These are phyloP conservation scores for Cyclanthera cordifolia DNA, from an alignment of 306 rosid genomes.

Conservation along the genomic window DNA sequence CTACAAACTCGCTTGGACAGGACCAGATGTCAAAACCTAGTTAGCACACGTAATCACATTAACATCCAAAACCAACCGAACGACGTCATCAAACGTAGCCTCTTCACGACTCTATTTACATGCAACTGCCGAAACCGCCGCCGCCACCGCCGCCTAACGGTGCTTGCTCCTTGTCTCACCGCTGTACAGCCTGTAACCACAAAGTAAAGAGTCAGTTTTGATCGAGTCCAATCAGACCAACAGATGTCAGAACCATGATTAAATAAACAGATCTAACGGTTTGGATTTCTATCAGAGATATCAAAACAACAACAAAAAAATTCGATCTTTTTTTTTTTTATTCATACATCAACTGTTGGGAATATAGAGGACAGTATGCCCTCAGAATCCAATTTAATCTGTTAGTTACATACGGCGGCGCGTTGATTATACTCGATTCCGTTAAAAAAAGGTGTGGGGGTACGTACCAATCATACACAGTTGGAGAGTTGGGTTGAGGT, in stretches of 20 bases:
- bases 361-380: not conserved
- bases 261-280: not conserved
- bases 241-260: not conserved
- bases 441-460: not conserved
- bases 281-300: not conserved
- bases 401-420: not conserved
- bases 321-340: slow-evolving; percentile 7
- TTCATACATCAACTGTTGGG: not conserved
- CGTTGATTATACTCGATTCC: not conserved
- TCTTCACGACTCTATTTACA: slow-evolving; percentile 26
- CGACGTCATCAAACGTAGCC: not conserved
- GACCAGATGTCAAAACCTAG: not conserved
- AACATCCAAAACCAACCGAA: too few relatives aligned
- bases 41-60: too few relatives aligned
- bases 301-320: not conserved
- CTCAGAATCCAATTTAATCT: not conserved
- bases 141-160: slow-evolving; percentile 22
- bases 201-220: not conserved
- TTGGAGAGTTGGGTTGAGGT: slow-evolving; percentile 79
- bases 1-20: slow-evolving; percentile 2
- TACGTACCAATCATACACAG: slow-evolving; percentile 87
- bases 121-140: not conserved
- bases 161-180: slow-evolving; percentile 76
- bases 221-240: not conserved
- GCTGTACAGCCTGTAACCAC: slow-evolving; percentile 71